Conservation (phyloP, 2,329 filamentous ascomycete species). For the Apiospora aurea region DNA sequence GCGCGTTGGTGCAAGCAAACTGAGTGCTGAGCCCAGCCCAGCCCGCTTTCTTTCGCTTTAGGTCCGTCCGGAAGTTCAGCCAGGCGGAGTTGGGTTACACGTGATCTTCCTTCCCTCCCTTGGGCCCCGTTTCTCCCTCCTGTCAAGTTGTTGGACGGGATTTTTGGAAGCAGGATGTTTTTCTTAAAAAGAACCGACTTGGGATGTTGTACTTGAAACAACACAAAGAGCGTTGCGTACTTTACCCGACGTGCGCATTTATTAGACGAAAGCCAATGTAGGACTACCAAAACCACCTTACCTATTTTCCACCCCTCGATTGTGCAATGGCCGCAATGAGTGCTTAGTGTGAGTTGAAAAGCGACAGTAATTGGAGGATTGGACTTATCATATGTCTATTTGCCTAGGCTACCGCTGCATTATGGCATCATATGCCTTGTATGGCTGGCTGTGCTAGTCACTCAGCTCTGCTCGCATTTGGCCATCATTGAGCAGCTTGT, state of each 20-base stretch:
- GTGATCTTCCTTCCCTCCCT: conserved; percentile 5
- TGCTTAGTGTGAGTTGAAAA: neutral
- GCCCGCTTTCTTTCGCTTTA: conserved; percentile 15
- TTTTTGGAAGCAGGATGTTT: neutral
- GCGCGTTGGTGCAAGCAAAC: conserved; percentile 12
- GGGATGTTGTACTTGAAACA: conserved; percentile 7
- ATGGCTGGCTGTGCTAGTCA: neutral
- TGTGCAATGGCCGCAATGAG: neutral
- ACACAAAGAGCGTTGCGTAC: neutral
- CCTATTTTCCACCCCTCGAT: neutral
- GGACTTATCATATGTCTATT: neutral
- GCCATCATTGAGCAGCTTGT: neutral
- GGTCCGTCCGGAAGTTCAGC: conserved; percentile 18
- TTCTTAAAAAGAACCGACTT: neutral
- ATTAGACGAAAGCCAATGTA: neutral
- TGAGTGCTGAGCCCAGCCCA: neutral
- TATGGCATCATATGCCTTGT: neutral
- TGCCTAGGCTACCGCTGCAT: neutral
- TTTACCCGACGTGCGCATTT: neutral
- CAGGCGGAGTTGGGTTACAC: conserved; percentile 18
- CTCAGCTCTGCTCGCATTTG: neutral
- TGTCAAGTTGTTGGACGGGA: neutral
- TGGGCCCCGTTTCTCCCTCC: neutral
- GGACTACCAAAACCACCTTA: neutral
- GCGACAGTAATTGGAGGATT: no score